Evolutionary conservation across 352 stramenopile genomes (phyloP).

Genomic region (Aphanomyces astaci): DNA sequence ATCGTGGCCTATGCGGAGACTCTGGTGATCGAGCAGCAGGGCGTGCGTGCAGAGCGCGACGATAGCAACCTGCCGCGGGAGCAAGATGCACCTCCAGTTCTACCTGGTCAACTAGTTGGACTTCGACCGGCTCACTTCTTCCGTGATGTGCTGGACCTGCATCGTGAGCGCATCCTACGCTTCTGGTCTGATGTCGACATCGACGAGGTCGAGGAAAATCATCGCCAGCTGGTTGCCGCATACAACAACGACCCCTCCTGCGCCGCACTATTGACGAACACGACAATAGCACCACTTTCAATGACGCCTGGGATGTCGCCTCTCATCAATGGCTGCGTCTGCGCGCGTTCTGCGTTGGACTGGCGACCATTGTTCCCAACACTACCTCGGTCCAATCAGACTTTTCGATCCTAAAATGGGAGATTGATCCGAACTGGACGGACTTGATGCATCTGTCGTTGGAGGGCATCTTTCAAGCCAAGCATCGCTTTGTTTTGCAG

Average conservation of each 20-base stretch:
- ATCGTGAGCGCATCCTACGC: neutral
- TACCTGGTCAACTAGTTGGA: no score
- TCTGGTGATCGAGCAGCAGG: no score
- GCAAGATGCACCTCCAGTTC: no score
- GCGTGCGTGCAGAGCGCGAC: no score
- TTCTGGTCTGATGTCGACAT: neutral
- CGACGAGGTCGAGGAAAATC: neutral
- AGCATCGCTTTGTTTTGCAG: no score
- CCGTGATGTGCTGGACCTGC: neutral
- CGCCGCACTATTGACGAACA: neutral
- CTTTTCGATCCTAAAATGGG: conserved; percentile 45
- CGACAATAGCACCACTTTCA: neutral
- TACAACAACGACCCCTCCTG: neutral
- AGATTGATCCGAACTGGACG: conserved; percentile 53
- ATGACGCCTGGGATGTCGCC: conserved; percentile 11
- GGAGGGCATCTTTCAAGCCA: conserved; percentile 57
- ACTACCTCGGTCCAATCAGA: conserved; percentile 33
- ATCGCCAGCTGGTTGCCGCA: neutral
- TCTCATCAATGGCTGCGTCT: neutral
- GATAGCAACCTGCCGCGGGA: no score
- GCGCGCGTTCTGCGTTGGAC: conserved; percentile 35
- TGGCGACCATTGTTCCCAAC: conserved; percentile 41
- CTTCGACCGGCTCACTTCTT: neutral
- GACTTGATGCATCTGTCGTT: conserved; percentile 54
- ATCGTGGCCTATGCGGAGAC: no score